Evolutionary conservation across 2,329 filamentous ascomycete genomes (phyloP).

Genomic region (Epicoccum nigrum): DNA sequence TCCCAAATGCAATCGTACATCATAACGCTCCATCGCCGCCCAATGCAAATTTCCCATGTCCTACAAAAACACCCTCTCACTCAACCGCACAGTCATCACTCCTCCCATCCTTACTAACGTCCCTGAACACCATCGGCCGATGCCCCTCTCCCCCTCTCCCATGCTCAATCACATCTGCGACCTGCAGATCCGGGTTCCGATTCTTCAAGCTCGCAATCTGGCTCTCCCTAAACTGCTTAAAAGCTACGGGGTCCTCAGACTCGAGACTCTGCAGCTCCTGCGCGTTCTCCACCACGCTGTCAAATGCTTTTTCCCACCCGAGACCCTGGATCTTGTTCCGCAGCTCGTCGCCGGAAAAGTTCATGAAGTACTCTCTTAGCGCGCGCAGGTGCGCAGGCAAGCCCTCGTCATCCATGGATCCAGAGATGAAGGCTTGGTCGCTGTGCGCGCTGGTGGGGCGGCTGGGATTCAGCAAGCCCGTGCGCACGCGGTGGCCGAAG

Average conservation of each 20-base stretch:
- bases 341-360: constrained; percentile 66
- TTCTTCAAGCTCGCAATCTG: constrained; percentile 49
- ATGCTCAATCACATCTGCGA: constrained; percentile 9
- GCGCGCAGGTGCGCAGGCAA: constrained; percentile 55
- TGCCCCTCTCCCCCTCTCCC: background rate
- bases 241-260: constrained; percentile 43
- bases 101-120: constrained; percentile 6
- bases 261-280: constrained; percentile 69
- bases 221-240: constrained; percentile 41
- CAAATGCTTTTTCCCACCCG: constrained; percentile 63
- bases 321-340: constrained; percentile 60
- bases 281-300: constrained; percentile 68
- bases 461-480: constrained; percentile 60
- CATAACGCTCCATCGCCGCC: constrained; percentile 6
- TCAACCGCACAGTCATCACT: constrained; percentile 8
- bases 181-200: constrained; percentile 30
- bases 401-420: constrained; percentile 41
- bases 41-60: constrained; percentile 11
- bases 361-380: constrained; percentile 68
- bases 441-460: constrained; percentile 31
- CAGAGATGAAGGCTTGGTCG: constrained; percentile 35
- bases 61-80: constrained; percentile 5
- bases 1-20: constrained; percentile 3
- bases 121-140: constrained; percentile 7
- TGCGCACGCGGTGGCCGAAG: constrained; percentile 69